Percentiles rank a stretch among this genome's conserved stretches.
phyloP scores from a whole-genome alignment of 805 yeast species.

The Yamadazyma philogaea region DNA sequence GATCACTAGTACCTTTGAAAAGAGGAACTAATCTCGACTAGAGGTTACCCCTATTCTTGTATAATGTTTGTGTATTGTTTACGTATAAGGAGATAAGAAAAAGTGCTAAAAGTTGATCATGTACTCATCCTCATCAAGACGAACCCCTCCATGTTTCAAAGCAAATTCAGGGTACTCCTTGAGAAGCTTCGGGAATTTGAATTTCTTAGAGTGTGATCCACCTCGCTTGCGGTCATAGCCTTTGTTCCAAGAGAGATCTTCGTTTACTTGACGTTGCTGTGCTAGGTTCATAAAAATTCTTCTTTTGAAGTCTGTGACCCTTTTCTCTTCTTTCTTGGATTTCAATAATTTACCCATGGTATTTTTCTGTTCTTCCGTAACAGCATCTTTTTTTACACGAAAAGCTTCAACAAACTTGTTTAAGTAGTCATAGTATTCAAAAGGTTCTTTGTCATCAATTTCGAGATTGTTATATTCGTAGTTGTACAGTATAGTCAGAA shows the following conservation, averaged over 20 bases:
- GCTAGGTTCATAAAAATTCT: constrained; percentile 4
- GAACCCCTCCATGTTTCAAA: constrained; percentile 10
- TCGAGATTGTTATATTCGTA: constrained; percentile 26
- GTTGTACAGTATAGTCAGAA: constrained; percentile 22
- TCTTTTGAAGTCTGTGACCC: constrained; percentile 4
- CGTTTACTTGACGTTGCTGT: not conserved
- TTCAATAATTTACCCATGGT: not conserved
- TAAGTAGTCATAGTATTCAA: constrained; percentile 10
- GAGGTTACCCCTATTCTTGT: not conserved
- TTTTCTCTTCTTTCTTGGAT: constrained; percentile 3
- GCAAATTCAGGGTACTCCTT: constrained; percentile 10
- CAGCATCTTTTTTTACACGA: not conserved
- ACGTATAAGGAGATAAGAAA: not conserved
- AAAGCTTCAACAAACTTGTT: not conserved
- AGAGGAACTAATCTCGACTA: constrained; percentile 23
- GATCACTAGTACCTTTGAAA: constrained; percentile 50
- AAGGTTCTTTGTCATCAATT: constrained; percentile 10
- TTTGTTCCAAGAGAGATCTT: constrained; percentile 10
- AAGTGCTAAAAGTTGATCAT: constrained; percentile 2
- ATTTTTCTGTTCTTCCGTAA: not conserved
- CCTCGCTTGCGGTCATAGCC: constrained; percentile 5
- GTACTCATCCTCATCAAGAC: constrained; percentile 12
- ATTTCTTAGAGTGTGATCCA: not conserved
- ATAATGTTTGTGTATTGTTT: constrained; percentile 4
- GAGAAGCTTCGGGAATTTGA: not conserved